These are phyloP conservation scores for Hyphopichia fennica DNA, from an alignment of 1,139 yeast genomes.

Conservation along the genomic window DNA sequence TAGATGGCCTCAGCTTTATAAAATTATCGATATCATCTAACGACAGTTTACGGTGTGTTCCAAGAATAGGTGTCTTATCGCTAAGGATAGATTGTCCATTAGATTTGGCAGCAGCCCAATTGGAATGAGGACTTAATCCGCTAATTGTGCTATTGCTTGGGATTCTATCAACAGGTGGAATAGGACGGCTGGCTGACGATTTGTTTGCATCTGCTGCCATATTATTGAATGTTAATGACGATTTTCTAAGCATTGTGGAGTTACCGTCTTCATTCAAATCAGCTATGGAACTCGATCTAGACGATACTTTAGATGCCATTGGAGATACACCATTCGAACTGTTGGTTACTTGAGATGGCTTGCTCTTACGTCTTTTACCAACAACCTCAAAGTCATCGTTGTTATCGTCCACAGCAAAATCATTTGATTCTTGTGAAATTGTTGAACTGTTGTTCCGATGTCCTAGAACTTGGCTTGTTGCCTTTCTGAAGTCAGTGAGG, in stretches of 20 bases:
- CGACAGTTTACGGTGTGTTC: conserved; percentile 7
- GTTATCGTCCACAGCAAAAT: conserved; percentile 24
- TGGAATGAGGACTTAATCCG: conserved; percentile 31
- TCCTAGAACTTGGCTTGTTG: background rate
- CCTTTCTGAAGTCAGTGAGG: conserved; percentile 22
- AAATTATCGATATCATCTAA: background rate
- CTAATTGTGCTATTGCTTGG: background rate
- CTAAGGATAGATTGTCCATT: conserved; percentile 14
- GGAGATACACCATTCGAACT: background rate
- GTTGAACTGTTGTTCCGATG: background rate
- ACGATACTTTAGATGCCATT: background rate
- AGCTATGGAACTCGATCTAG: conserved; percentile 1
- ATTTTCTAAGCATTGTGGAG: conserved; percentile 1
- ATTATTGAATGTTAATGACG: conserved; percentile 7
- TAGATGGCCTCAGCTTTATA: conserved; percentile 14
- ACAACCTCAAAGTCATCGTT: conserved; percentile 31
- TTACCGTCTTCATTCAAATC: background rate
- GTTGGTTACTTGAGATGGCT: too few species aligned
- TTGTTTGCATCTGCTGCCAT: background rate
- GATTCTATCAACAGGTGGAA: conserved; percentile 5
- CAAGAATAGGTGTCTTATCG: conserved; percentile 10
- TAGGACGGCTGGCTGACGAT: conserved; percentile 9
- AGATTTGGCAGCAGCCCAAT: conserved; percentile 29
- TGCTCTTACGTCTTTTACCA: conserved; percentile 20
- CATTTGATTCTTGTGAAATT: conserved; percentile 5